Conservation (phyloP, 176 grass and related monocot genomes). For the Carex cristatella region DNA sequence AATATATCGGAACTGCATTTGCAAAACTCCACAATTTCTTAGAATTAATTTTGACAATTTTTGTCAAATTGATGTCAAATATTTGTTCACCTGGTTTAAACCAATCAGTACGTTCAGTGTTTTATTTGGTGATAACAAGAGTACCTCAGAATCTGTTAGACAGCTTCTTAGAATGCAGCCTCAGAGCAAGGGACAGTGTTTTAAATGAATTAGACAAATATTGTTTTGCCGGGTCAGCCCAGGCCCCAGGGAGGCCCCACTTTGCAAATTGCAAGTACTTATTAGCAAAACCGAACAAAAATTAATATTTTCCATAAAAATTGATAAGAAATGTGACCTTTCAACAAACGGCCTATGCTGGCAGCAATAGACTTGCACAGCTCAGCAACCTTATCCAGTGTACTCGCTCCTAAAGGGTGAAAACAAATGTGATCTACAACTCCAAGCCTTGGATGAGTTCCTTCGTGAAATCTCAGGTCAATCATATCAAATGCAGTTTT, state of each 20-base stretch:
- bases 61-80: background rate
- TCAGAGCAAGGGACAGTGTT: background rate
- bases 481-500: conserved; percentile 44
- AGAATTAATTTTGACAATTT: background rate
- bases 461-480: conserved; percentile 44
- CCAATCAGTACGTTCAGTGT: background rate
- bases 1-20: conserved; percentile 48
- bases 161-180: background rate
- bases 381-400: conserved; percentile 38
- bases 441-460: conserved; percentile 68
- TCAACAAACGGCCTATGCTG: conserved; percentile 45
- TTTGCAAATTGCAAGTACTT: background rate
- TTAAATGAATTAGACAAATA: no score
- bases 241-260: background rate
- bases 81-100: background rate
- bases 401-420: conserved; percentile 43
- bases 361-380: conserved; percentile 39
- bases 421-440: conserved; percentile 74
- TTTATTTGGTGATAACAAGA: background rate
- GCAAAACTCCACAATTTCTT: background rate
- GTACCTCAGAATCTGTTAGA: background rate
- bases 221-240: background rate
- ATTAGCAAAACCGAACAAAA: background rate
- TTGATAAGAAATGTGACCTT: conserved; percentile 22
- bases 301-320: background rate